A percentile compares a stretch with the other conserved stretches of the same genome.
These are phyloP conservation scores for Colletotrichum sp. DNA, from an alignment of 2,329 filamentous ascomycete genomes.

Conservation along the genomic window DNA sequence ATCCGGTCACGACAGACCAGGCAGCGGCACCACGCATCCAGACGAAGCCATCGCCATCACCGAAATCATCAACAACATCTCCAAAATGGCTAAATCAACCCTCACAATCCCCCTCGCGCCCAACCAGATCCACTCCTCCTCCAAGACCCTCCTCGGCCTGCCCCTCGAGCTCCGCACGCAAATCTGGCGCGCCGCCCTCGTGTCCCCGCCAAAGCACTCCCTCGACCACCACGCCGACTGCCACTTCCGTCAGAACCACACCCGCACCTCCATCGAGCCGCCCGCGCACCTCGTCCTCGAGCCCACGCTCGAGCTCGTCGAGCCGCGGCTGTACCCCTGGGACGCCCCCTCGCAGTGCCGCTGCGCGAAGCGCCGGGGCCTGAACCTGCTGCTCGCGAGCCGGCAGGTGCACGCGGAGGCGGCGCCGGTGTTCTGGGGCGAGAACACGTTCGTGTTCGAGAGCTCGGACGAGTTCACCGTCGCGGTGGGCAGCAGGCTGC, in stretches of 20 bases:
- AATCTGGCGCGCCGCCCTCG: constrained; percentile 3
- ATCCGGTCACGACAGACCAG: background rate
- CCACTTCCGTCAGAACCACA: constrained; percentile 9
- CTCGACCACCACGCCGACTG: background rate
- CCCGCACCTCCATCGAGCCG: constrained; percentile 1
- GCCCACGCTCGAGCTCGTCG: background rate
- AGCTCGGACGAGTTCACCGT: constrained; percentile 3
- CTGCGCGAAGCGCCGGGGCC: background rate
- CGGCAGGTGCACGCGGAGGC: constrained; percentile 7
- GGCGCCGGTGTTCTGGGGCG: constrained; percentile 5
- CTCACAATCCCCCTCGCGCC: background rate
- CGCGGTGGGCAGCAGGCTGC: background rate
- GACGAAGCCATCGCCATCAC: background rate
- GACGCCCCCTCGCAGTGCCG: background rate
- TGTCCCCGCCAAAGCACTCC: background rate
- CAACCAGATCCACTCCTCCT: background rate
- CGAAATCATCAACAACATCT: background rate
- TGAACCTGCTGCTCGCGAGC: constrained; percentile 2
- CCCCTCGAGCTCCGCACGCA: constrained; percentile 12
- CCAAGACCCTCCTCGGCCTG: constrained; percentile 10
- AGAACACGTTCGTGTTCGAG: constrained; percentile 7
- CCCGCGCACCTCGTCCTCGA: constrained; percentile 1
- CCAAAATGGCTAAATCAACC: background rate
- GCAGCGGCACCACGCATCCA: background rate
- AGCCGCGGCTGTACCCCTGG: background rate